A percentile compares a stretch with the other conserved stretches of the same genome.
Conservation (phyloP, 305 asterid genomes). For the Euphrasia arctica region DNA sequence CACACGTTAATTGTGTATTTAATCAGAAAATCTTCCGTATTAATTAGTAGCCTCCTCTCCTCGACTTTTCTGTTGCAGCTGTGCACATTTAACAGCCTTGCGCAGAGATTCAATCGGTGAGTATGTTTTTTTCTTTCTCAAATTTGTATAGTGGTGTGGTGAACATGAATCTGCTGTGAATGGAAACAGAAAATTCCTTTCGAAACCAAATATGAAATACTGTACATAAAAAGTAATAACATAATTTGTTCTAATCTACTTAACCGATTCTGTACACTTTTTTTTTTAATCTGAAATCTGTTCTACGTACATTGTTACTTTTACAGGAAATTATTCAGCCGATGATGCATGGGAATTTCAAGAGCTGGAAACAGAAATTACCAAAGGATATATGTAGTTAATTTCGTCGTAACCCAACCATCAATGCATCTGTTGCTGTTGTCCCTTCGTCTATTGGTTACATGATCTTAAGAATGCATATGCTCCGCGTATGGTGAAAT, state of each 20-base stretch:
- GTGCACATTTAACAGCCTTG: slow-evolving; percentile 88
- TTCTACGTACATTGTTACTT: neutral
- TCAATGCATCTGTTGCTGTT: too few relatives aligned
- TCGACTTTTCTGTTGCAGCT: slow-evolving; percentile 42
- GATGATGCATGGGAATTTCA: slow-evolving; percentile 93
- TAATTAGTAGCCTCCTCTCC: neutral
- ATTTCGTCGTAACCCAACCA: neutral
- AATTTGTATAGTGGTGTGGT: neutral
- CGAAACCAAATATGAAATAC: too few relatives aligned
- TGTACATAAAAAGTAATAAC: too few relatives aligned
- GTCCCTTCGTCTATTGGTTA: too few relatives aligned
- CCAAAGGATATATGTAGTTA: slow-evolving; percentile 63
- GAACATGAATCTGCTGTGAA: neutral
- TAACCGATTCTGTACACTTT: neutral
- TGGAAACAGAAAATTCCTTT: neutral
- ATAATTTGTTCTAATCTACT: neutral
- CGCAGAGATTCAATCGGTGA: slow-evolving; percentile 93
- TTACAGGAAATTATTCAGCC: slow-evolving; percentile 75
- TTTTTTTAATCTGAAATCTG: neutral
- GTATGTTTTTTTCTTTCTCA: slow-evolving; percentile 6
- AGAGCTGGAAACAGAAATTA: slow-evolving; percentile 78
- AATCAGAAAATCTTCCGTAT: too few relatives aligned
- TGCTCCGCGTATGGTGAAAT: too few relatives aligned
- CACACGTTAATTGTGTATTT: neutral
- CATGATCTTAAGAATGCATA: too few relatives aligned